These are phyloP conservation scores for Ampelocalamus luodianensis DNA, from an alignment of 176 grass and related monocot genomes.

Conservation along the genomic window DNA sequence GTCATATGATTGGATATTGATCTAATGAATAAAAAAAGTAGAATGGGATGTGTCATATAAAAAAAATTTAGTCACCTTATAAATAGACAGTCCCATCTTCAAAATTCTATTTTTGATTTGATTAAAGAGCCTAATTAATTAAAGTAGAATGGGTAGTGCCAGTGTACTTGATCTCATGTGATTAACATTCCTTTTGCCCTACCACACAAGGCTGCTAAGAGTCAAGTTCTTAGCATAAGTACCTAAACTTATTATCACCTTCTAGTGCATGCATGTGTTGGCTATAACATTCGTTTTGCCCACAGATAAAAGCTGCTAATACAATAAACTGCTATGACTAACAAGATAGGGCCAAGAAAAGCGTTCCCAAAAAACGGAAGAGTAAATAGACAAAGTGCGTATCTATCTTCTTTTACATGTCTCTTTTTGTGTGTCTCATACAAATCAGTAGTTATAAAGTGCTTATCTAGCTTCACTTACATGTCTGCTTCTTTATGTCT, in stretches of 20 bases:
- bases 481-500: constrained; percentile 50
- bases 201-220: constrained; percentile 12
- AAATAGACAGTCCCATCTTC: too few relatives aligned
- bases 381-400: constrained; percentile 18
- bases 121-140: neutral
- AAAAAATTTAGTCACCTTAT: too few relatives aligned
- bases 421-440: constrained; percentile 35
- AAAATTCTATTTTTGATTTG: neutral
- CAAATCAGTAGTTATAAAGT: constrained; percentile 45
- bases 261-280: neutral
- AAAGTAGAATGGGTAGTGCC: neutral
- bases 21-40: too few relatives aligned
- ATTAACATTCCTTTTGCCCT: constrained; percentile 33
- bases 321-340: constrained; percentile 42
- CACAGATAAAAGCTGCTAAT: constrained; percentile 32
- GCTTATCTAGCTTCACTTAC: constrained; percentile 38
- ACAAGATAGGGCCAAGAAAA: constrained; percentile 32
- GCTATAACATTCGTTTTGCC: constrained; percentile 29
- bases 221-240: constrained; percentile 2
- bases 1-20: too few relatives aligned
- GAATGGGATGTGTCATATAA: too few relatives aligned
- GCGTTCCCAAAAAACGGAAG: neutral
- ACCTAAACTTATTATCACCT: neutral
- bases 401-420: constrained; percentile 9
- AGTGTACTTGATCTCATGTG: neutral